Percentiles rank a stretch among this genome's conserved stretches.
These are phyloP conservation scores for Colletotrichum sp. DNA, from an alignment of 2,329 filamentous ascomycete genomes.

Conservation along the genomic window DNA sequence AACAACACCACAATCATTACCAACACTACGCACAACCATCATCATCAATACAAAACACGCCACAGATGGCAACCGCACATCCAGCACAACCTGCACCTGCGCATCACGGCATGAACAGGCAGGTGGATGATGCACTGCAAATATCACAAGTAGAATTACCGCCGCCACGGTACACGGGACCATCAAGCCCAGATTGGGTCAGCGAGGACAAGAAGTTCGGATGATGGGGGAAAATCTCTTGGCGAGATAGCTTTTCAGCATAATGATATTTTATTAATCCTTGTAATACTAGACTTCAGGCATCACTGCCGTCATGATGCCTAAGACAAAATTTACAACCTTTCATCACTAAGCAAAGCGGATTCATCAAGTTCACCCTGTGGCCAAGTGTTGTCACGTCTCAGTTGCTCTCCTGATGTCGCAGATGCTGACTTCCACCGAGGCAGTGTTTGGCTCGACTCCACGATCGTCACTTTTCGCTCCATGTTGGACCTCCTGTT, in stretches of 20 bases:
- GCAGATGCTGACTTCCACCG: background rate
- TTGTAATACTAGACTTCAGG: constrained; percentile 18
- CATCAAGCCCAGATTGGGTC: constrained; percentile 2
- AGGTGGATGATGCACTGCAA: constrained; percentile 15
- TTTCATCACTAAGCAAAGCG: background rate
- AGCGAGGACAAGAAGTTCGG: constrained; percentile 15
- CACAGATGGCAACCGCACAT: background rate
- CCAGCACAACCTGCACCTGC: background rate
- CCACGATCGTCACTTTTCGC: background rate
- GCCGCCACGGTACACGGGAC: constrained; percentile 11
- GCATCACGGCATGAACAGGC: constrained; percentile 4
- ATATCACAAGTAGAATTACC: constrained; percentile 19
- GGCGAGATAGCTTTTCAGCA: constrained; percentile 19
- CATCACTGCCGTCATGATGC: constrained; percentile 1
- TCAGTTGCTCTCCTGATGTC: background rate
- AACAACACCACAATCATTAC: background rate
- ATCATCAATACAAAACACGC: constrained; percentile 13
- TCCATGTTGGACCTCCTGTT: background rate
- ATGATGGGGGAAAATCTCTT: background rate
- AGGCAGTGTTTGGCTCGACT: background rate
- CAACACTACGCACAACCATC: background rate
- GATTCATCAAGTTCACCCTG: background rate
- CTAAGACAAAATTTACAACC: background rate
- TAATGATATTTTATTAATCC: constrained; percentile 9
- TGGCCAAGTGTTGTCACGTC: background rate